phyloP scores from a whole-genome alignment of 352 stramenopile species.

The Globisporangium acanthophoron region DNA sequence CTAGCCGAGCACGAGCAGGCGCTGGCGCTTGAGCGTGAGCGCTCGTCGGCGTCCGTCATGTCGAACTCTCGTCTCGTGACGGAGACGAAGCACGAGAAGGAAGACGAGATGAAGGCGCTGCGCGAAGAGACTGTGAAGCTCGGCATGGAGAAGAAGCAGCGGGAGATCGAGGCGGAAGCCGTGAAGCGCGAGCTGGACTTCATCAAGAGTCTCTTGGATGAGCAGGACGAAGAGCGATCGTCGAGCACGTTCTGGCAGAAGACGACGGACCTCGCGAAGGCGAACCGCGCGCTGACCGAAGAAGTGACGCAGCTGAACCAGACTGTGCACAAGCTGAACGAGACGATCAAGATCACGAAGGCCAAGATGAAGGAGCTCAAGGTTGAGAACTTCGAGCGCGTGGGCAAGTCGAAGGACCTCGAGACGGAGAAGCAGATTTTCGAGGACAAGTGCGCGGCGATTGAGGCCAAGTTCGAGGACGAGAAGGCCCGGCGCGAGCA shows the following conservation, averaged over 20 bases:
- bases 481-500: slow-evolving; percentile 78
- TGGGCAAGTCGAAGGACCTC: slow-evolving; percentile 55
- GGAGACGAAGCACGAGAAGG: slow-evolving; percentile 68
- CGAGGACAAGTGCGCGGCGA: slow-evolving; percentile 50
- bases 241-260: slow-evolving; percentile 85
- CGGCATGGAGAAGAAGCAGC: slow-evolving; percentile 57
- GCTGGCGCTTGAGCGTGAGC: slow-evolving; percentile 57
- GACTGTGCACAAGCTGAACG: slow-evolving; percentile 56
- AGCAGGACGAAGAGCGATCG: slow-evolving; percentile 66
- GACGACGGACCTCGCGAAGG: slow-evolving; percentile 77
- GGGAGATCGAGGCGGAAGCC: slow-evolving; percentile 67
- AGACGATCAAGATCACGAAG: slow-evolving; percentile 59
- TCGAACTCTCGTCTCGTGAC: slow-evolving; percentile 63
- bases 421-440: slow-evolving; percentile 72
- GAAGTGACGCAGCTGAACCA: slow-evolving; percentile 62
- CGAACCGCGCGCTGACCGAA: slow-evolving; percentile 71
- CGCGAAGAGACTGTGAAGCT: slow-evolving; percentile 58
- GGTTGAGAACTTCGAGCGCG: slow-evolving; percentile 44
- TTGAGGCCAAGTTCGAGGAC: slow-evolving; percentile 74
- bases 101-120: slow-evolving; percentile 71
- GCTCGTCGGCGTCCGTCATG: slow-evolving; percentile 53
- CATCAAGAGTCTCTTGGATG: slow-evolving; percentile 60
- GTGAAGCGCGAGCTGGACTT: slow-evolving; percentile 63
- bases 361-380: slow-evolving; percentile 43
- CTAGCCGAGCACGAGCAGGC: slow-evolving; percentile 62